Base-by-base conservation (phyloP, 139 green algal species). In the Haematococcus lacustris region DNA sequence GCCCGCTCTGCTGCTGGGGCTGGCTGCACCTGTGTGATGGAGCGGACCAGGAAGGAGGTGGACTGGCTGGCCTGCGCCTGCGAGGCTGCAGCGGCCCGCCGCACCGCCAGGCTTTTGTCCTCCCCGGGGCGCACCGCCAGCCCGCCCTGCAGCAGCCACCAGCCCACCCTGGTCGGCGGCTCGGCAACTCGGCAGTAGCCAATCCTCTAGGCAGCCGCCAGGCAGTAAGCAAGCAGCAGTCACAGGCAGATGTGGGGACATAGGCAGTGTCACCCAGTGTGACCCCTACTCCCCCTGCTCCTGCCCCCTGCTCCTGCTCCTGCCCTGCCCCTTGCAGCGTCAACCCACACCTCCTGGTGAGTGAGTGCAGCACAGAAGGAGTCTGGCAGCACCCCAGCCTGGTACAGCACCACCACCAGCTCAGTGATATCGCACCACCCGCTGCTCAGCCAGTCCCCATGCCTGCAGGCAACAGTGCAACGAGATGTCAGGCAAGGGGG, bases 391-490 rank as follows among this genome's bases (percentile, higher is more conserved):
- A 62, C 26, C 3, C 35, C 34, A 30, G 96, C 82, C 47, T 84
- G 88, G 81, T 95, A 88, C 69, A 98, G 82, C 28, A 89, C 80
- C 66, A 97, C 50, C 28, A 97, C 51, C 40, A 86, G 86, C 73
- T 97, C 92, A 71, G 98, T 70, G 25, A 98, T 78, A 73, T 93
- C 90, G 28, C 83, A 76, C 93, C 93, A 98, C 17, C 89, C 92
- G 32, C 62, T 67, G 26, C 87, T 83, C 66, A 98, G 60, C 74
- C 71, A 84, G 79, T 98, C 92, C 28, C 92, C 92, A 62, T 96
- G 88, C 68, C 86, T 89, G 85, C 74, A 73, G 34, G 60, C 39
- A 74, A 71, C 7, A 50, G 62, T 7, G 7, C 30, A 6, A 43
- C 32, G n/a, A n/a, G n/a, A n/a, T n/a, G n/a, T n/a, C n/a, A n/a